Conservation (phyloP, 805 yeast genomes). For the Alloascoidea hylecoeti region DNA sequence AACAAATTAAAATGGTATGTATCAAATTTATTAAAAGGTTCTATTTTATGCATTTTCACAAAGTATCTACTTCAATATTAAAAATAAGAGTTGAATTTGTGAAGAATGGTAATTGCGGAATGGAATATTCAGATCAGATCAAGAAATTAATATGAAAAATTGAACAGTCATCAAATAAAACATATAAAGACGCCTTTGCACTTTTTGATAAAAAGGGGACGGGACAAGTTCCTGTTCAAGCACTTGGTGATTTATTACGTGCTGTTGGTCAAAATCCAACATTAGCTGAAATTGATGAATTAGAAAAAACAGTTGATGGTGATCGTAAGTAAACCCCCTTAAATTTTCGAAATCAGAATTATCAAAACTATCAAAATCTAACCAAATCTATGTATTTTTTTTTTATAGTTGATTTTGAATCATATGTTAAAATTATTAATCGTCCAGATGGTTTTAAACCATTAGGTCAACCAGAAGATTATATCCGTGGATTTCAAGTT, state of each 20-base stretch:
- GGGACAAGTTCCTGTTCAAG: conserved; percentile 73
- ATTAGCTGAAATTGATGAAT: conserved; percentile 62
- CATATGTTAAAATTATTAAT: conserved; percentile 62
- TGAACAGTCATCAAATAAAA: conserved; percentile 18
- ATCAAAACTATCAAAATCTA: no score
- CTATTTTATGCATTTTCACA: no score
- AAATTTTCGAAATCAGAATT: no score
- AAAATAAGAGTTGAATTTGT: no score
- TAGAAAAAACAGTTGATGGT: conserved; percentile 25
- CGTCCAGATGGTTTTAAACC: conserved; percentile 85
- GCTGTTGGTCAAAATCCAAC: conserved; percentile 99
- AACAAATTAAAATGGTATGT: no score
- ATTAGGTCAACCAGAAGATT: conserved; percentile 83
- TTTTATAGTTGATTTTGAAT: conserved; percentile 47
- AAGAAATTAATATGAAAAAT: no score
- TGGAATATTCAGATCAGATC: no score
- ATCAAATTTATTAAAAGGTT: no score
- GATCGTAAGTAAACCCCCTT: conserved; percentile 14
- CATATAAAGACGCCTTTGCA: conserved; percentile 86
- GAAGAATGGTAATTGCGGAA: no score
- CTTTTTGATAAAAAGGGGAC: conserved; percentile 93
- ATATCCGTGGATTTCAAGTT: conserved; percentile 91
- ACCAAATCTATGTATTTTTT: conserved; percentile 6
- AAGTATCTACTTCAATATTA: no score
- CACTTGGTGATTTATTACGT: conserved; percentile 84